Evolutionary conservation across 169 alveolate species (phyloP).

Genomic region (Perkinsus chesapeaki): DNA sequence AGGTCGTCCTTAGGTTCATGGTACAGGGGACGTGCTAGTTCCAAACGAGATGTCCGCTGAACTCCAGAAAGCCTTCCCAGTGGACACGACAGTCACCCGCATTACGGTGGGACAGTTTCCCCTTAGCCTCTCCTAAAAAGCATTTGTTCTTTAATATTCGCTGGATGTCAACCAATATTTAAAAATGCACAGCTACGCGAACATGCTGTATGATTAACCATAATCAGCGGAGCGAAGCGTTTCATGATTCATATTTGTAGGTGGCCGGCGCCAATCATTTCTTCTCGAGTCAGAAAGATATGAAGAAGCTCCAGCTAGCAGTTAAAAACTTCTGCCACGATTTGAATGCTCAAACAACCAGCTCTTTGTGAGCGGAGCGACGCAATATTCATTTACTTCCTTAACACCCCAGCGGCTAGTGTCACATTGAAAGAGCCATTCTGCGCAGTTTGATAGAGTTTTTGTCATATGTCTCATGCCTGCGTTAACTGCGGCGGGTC

Average conservation of each 20-base stretch:
- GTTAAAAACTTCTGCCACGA: neutral
- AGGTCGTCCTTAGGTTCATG: neutral
- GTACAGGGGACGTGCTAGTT: neutral
- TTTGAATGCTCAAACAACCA: neutral
- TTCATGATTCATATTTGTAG: neutral
- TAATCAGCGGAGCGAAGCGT: neutral
- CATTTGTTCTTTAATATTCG: no score
- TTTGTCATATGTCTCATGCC: no score
- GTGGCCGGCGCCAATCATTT: neutral
- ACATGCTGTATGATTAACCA: neutral
- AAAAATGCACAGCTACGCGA: no score
- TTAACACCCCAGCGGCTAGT: no score
- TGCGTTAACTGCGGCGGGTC: no score
- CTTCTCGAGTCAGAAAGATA: neutral
- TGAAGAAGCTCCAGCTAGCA: neutral
- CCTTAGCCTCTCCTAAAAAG: no score
- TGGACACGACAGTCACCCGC: neutral
- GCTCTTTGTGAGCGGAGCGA: neutral
- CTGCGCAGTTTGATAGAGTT: no score
- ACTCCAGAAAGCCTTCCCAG: neutral
- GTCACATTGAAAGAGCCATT: no score
- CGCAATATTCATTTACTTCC: no score
- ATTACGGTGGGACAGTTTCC: neutral
- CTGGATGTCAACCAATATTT: no score
- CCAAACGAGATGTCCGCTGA: neutral